These are phyloP conservation scores for Biscutella laevigata DNA, from an alignment of 441 rosid genomes.

Conservation along the genomic window DNA sequence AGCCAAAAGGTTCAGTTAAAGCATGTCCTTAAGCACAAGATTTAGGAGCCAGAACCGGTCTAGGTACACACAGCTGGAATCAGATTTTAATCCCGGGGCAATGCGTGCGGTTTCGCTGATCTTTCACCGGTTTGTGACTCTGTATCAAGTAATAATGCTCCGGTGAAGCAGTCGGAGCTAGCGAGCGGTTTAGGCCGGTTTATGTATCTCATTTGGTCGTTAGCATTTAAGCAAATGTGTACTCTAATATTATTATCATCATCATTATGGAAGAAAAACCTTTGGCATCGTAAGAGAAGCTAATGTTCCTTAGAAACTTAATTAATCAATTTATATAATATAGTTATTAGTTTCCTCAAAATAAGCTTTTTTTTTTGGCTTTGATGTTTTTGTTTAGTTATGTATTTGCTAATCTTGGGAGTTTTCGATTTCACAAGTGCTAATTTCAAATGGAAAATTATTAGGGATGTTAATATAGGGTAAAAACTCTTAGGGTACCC, in stretches of 20 bases:
- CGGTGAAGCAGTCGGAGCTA: slow-evolving; percentile 19
- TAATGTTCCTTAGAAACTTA: slow-evolving; percentile 14
- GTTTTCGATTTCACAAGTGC: no score
- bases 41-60: slow-evolving; percentile 28
- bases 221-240: slow-evolving; percentile 21
- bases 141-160: slow-evolving; percentile 27
- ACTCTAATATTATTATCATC: slow-evolving; percentile 12
- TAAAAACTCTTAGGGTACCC: no score
- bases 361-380: no score
- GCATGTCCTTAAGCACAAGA: slow-evolving; percentile 88
- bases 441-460: no score
- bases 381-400: no score
- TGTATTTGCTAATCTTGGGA: no score
- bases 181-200: slow-evolving; percentile 5
- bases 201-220: slow-evolving; percentile 17
- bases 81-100: neutral
- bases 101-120: neutral
- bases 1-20: slow-evolving; percentile 76
- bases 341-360: slow-evolving; percentile 10
- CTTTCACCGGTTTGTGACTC: slow-evolving; percentile 21
- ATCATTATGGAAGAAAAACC: slow-evolving; percentile 18
- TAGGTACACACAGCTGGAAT: slow-evolving; percentile 3
- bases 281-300: slow-evolving; percentile 12
- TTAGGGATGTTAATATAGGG: no score
- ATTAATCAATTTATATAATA: slow-evolving; percentile 10